Percentiles rank a stretch among this genome's conserved stretches.
These are phyloP conservation scores for Mixia osmundae DNA, from an alignment of 1,284 basidiomycete genomes.

Conservation along the genomic window DNA sequence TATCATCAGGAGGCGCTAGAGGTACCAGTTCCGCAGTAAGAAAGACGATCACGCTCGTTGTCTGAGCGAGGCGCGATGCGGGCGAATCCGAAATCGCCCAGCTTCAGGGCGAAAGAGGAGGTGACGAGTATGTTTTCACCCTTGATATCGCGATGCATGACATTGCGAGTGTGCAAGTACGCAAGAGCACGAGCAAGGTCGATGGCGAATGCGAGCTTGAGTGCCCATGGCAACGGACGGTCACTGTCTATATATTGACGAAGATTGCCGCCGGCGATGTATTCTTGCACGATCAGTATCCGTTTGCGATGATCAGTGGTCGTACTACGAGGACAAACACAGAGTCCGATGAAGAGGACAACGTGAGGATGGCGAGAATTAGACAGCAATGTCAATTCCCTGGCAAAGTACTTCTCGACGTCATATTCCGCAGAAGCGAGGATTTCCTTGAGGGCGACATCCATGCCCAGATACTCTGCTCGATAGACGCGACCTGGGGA, in stretches of 20 bases:
- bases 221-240: conserved; percentile 62
- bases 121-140: conserved; percentile 93
- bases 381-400: conserved; percentile 92
- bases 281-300: conserved; percentile 16
- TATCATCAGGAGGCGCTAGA: background rate
- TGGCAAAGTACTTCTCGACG: conserved; percentile 82
- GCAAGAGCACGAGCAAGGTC: conserved; percentile 86
- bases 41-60: conserved; percentile 26
- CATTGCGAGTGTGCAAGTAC: conserved; percentile 78
- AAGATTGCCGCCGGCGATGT: conserved; percentile 36
- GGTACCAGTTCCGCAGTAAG: conserved; percentile 79
- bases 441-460: conserved; percentile 64
- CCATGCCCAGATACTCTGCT: conserved; percentile 79
- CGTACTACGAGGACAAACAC: conserved; percentile 47
- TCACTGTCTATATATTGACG: conserved; percentile 66
- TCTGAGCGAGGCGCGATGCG: background rate
- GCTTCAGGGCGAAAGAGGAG: conserved; percentile 74
- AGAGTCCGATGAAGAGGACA: conserved; percentile 79
- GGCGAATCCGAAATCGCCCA: conserved; percentile 36
- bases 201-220: conserved; percentile 76
- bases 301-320: conserved; percentile 5
- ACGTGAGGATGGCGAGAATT: conserved; percentile 78
- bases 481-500: too few species aligned
- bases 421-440: conserved; percentile 17
- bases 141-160: conserved; percentile 56